Evolutionary conservation across 73 alveolate species (phyloP), one percentile per base, ranked within the genome.

Genomic region (Paramecium primaurelia): DNA sequence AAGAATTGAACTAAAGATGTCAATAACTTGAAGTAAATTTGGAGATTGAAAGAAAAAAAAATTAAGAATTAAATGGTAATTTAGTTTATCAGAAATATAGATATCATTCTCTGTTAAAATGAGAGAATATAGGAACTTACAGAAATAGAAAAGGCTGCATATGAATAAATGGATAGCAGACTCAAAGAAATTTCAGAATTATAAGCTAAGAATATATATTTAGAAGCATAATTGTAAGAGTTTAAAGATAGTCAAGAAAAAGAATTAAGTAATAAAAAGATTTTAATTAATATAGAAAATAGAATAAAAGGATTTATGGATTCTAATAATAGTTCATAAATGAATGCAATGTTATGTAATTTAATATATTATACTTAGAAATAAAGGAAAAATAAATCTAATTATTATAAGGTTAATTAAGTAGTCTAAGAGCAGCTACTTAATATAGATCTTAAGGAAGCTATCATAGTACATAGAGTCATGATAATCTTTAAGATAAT

Each of bases 401-500:
- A 64, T 34, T 64, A 14, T 34, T 64, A 12, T 10, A 64, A 64
- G 84, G 84, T 28, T 32, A 64, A 32, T 26, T 64, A 12, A 34
- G 51, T 32, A 32, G 51, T 32, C 54, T 64, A 3, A 64, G 84
- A 64, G 84, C 84, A 0, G 47, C 84, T 28, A 28, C 47, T 11
- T 64, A 64, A 7, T 64, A 64, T 64, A 64, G 84, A 64, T 64
- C 84, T 12, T 28, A 64, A 64, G 84, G 84, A 12, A 64, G 84
- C 30, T 64, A 34, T 64, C 84, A 64, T 64, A 64, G 84, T 64
- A 9, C 42, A 25, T 0, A 64, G 20, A 64, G 84, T 26, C 84
- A 64, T 64, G 84, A 64, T 26, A 64, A 64, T 18, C 20, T 18
- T 2, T 32, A 34, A 32, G 84, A 64, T 12, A 64, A 28, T 32